Evolutionary conservation across 2,329 filamentous ascomycete species (phyloP), one percentile per base, ranked within the genome.

Genomic region (Fusarium lateritium): DNA sequence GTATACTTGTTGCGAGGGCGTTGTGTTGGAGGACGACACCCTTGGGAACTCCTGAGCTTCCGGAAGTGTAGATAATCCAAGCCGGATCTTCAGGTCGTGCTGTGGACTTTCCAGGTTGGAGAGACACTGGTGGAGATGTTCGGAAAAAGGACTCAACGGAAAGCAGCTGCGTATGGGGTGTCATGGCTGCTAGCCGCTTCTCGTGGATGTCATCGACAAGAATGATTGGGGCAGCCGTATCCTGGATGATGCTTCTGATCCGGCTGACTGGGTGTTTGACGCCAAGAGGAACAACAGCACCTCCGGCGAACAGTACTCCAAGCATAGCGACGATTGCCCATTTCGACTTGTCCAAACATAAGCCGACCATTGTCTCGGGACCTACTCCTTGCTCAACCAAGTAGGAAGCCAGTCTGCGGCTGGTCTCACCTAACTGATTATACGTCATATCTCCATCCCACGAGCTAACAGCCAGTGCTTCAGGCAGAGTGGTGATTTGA

Each of bases 381-480:
- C 39, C 28, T 34, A 53, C 39, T 19, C 39, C 50, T 14, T 34
- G 50, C 21, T 26, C 28, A 33, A 44, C 11, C 7, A 53, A 39
- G 8, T 44, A 24, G 28, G 39, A 33, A 26, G 50, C 50, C 17
- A 53, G 39, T 24, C 28, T 43, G 17, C 21, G 17, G 17, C 39
- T 34, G 21, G 50, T 17, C 21, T 53, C 50, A 44, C 15, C 39
- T 15, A 44, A 15, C 9, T 34, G 50, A n/a, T 17, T 14, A 10
- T 43, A 53, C 15, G 39, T 53, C 39, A 53, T 34, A 17, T 44
- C 28, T 19, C 50, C 50, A 34, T 53, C 50, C 50, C 50, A 53
- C 3, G 50, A 33, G 39, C 26, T 33, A 15, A 53, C 28, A n/a
- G 26, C 50, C 2, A 33, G 38, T 14, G 26, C 15, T n/a, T 43